Base-by-base conservation (phyloP, 2,329 filamentous ascomycete species). In the Fusarium bulbicola region DNA sequence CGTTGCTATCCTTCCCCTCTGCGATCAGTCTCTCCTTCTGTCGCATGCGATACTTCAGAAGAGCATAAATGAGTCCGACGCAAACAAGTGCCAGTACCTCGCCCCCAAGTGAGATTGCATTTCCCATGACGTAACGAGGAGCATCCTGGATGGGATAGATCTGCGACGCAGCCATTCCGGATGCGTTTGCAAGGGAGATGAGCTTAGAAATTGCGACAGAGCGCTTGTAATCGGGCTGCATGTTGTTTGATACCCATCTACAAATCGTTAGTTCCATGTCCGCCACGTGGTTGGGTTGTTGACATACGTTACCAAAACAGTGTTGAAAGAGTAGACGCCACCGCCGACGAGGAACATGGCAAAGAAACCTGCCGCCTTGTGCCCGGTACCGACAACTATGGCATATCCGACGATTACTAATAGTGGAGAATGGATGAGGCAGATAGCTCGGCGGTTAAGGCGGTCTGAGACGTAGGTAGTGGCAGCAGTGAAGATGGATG, bases 241-340 rank as follows among this genome's bases (percentile, higher is more conserved):
- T 79, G 39, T 86, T 87, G 47, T 85, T 85, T 26, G 84, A 85
- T 9, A 87, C 74, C 85, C 86, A 87, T 40, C 83, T 84, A 3
- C 83, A 66, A 62, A 82, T 1, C 39, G 84, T 76, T 18, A 66
- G 58, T 32, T 57, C 9, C 4, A 12, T 4, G 10, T 5, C 5
- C 0, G 4, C 2, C 14, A 18, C 8, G 7, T 30, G 20, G 7
- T 4, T 32, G 6, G 15, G 45, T 10, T 8, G 20, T 16, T 40
- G 6, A 68, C 72, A 5, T 72, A 74, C 74, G 72, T 70, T 21
- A 74, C 54, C 10, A 75, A 30, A 7, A 75, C 54, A 4, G 62
- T 70, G 12, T 74, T 72, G 39, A 65, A 72, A 0, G 63, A 68
- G 16, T 66, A 66, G 11, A 74, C 68, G 36, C 73, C 73, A 13